Percentiles rank a stretch among this genome's conserved stretches.
Evolutionary conservation across 495 filamentous ascomycete genomes (phyloP).

Genomic region (Hyaloscypha bicolor): DNA sequence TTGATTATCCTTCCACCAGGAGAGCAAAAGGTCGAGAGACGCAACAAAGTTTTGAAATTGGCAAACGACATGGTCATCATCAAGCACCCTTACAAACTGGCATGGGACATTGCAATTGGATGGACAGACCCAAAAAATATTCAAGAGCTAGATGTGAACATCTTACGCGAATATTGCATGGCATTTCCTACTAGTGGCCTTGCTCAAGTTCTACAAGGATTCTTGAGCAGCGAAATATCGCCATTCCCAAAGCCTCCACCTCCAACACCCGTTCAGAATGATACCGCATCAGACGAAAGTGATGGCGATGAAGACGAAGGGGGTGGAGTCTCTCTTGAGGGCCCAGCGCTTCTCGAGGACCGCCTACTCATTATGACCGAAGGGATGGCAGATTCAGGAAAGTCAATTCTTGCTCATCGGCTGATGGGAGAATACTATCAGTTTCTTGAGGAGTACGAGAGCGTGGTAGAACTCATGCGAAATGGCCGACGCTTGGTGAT

Average conservation of each 20-base stretch:
- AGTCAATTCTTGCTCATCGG: constrained; percentile 81
- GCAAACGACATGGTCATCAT: constrained; percentile 94
- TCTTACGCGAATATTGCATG: constrained; percentile 75
- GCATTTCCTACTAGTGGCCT: constrained; percentile 87
- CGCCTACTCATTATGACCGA: constrained; percentile 80
- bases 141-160: constrained; percentile 68
- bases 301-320: constrained; percentile 51
- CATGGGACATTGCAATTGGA: constrained; percentile 88
- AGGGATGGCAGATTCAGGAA: constrained; percentile 67
- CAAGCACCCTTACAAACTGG: constrained; percentile 85
- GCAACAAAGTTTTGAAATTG: constrained; percentile 68
- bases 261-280: constrained; percentile 29
- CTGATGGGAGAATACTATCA: constrained; percentile 85
- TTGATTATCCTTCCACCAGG: constrained; percentile 65
- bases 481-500: constrained; percentile 64
- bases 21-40: constrained; percentile 64
- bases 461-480: constrained; percentile 74
- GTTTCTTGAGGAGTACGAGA: constrained; percentile 84
- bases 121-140: constrained; percentile 81
- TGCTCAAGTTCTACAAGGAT: constrained; percentile 76
- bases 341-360: constrained; percentile 66
- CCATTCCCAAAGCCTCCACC: constrained; percentile 61
- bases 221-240: constrained; percentile 79
- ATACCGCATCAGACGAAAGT: constrained; percentile 34
- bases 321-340: constrained; percentile 50